A percentile compares a stretch with the other conserved stretches of the same genome.
These are phyloP conservation scores for Perilla frutescens DNA, from an alignment of 257 asterid species.

Conservation along the genomic window DNA sequence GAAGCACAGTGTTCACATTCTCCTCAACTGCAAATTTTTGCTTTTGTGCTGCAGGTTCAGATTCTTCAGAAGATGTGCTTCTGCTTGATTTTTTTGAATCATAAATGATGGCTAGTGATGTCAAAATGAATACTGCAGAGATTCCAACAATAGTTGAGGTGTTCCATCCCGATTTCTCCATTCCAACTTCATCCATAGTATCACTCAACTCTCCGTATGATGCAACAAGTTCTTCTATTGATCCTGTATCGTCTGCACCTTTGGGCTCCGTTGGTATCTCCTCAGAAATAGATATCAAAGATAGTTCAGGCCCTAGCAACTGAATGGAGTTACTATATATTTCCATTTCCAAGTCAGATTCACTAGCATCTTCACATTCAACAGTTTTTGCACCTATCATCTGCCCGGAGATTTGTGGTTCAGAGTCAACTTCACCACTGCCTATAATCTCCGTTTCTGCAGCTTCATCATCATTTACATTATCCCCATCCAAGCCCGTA, in stretches of 20 bases:
- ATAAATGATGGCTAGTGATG: constrained; percentile 45
- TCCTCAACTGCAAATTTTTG: constrained; percentile 30
- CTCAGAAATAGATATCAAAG: constrained; percentile 21
- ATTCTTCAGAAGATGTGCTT: constrained; percentile 26
- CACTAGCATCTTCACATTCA: constrained; percentile 37
- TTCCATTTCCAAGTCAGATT: constrained; percentile 25
- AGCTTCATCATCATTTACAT: not conserved
- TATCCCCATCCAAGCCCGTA: constrained; percentile 12
- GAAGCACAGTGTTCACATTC: constrained; percentile 25
- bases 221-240: constrained; percentile 31
- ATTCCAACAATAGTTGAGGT: constrained; percentile 33
- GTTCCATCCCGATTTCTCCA: constrained; percentile 32
- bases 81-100: constrained; percentile 33
- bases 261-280: constrained; percentile 14
- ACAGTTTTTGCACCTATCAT: constrained; percentile 28
- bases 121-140: constrained; percentile 31
- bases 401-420: constrained; percentile 21
- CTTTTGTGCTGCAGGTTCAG: constrained; percentile 28
- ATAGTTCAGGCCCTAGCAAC: constrained; percentile 25
- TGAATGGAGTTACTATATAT: constrained; percentile 22
- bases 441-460: constrained; percentile 29
- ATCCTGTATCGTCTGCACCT: constrained; percentile 18
- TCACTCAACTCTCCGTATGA: constrained; percentile 25
- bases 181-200: constrained; percentile 27
- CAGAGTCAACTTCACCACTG: constrained; percentile 27